These are phyloP conservation scores for Dryas octopetala DNA, from an alignment of 306 rosid species.

Conservation along the genomic window DNA sequence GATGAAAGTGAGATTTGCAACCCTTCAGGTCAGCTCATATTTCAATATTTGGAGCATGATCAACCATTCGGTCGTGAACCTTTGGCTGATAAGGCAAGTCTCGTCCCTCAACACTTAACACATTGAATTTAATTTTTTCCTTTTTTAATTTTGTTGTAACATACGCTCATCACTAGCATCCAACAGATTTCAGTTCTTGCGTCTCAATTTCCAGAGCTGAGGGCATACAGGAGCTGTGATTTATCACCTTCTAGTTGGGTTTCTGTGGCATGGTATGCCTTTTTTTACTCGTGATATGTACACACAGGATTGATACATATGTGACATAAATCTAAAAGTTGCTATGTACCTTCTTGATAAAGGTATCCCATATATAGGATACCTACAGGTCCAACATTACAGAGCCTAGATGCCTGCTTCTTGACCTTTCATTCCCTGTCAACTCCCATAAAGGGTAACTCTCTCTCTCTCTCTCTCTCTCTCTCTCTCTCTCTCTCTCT, in stretches of 20 bases:
- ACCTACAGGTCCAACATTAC: slow-evolving; percentile 89
- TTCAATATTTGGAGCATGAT: slow-evolving; percentile 71
- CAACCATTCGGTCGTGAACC: slow-evolving; percentile 84
- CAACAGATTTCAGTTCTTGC: slow-evolving; percentile 71
- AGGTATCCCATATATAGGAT: slow-evolving; percentile 97
- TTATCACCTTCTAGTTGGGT: slow-evolving; percentile 91
- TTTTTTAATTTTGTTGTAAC: slow-evolving; percentile 25
- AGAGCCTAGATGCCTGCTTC: slow-evolving; percentile 85
- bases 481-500: slow-evolving; percentile 19
- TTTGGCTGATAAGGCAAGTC: slow-evolving; percentile 79
- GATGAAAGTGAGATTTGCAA: slow-evolving; percentile 67
- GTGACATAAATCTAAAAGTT: slow-evolving; percentile 23
- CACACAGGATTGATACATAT: slow-evolving; percentile 6
- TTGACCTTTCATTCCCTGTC: slow-evolving; percentile 75
- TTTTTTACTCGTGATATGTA: slow-evolving; percentile 4
- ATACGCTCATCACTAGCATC: slow-evolving; percentile 18
- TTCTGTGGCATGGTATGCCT: slow-evolving; percentile 77
- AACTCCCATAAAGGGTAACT: slow-evolving; percentile 54
- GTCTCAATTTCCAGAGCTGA: slow-evolving; percentile 68
- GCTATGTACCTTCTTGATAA: slow-evolving; percentile 18
- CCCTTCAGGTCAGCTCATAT: slow-evolving; percentile 64
- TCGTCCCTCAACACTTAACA: slow-evolving; percentile 16
- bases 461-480: slow-evolving; percentile 21
- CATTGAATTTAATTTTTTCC: not conserved
- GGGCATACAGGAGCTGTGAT: slow-evolving; percentile 78